Base-by-base conservation (phyloP, 495 filamentous ascomycete genomes). In the Tirmania nivea region DNA sequence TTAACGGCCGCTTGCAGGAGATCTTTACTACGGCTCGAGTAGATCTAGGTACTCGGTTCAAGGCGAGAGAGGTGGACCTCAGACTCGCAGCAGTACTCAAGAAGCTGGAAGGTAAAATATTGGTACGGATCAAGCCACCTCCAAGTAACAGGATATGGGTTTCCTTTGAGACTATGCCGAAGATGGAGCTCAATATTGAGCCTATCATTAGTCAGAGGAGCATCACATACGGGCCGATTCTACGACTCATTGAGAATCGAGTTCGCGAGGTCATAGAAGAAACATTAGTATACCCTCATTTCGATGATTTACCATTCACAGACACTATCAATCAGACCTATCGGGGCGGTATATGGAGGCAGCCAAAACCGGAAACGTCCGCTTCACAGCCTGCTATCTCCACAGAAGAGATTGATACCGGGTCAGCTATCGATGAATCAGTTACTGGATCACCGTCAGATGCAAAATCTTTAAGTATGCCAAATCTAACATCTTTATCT, bases 141-240 rank as follows among this genome's bases (percentile, higher is more conserved):
- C 90, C 90, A 0, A 94, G 85, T 67, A 96, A 96, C 65, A 78
- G 90, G 25, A 65, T 94, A 39, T 97, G 90, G 90, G 77, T 96
- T 59, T 79, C 88, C 12, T 97, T 97, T 59, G 83, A 92, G 62
- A 78, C 78, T 9, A 83, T 83, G 76, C 90, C 90, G 8, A 86
- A 85, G 57, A 84, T 97, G 70, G 86, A 86, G 50, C 79, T 96
- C 72, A 76, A 78, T 19, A 86, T 97, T 50, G 83, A 95, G 63
- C 90, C 90, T 7, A 86, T 97, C 57, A 86, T 97, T 51, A 94
- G 87, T 67, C 82, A 85, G 8, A 81, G 89, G 52, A 88, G 95
- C 66, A 92, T 97, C 51, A 94, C 90, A 0, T 96, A 89, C 65
- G 80, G 79, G 8, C 76, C 94, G 48, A 89, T 97, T 49, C 74